Percentiles rank a stretch among this genome's conserved stretches.
Conservation (phyloP, 768 basidiomycete genomes). For the Lentinula lateritia region DNA sequence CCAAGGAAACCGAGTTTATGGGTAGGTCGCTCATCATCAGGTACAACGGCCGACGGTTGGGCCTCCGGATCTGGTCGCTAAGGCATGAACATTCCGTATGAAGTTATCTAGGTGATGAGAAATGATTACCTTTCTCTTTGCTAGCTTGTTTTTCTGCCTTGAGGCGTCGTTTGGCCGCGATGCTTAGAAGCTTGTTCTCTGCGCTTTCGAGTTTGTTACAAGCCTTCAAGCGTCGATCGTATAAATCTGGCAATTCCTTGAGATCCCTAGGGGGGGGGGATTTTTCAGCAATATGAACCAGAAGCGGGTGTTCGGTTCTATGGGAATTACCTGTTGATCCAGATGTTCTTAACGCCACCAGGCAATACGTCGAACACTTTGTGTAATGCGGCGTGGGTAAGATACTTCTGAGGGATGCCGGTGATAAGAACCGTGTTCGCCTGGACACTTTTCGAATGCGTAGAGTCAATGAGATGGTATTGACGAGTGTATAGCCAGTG, state of each 20-base stretch:
- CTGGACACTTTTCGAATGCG: constrained; percentile 73
- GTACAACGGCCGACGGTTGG: constrained; percentile 8
- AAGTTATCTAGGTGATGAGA: neutral
- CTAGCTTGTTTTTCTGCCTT: constrained; percentile 44
- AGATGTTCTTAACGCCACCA: constrained; percentile 85
- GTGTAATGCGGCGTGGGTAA: constrained; percentile 62
- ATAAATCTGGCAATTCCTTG: constrained; percentile 79
- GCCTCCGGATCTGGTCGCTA: neutral
- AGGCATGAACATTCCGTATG: neutral
- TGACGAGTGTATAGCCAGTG: constrained; percentile 81
- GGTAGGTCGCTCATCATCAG: constrained; percentile 61
- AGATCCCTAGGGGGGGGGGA: no score
- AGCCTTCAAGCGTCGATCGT: constrained; percentile 70
- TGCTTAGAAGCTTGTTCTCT: constrained; percentile 72
- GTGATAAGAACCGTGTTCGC: constrained; percentile 90
- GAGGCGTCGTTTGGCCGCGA: constrained; percentile 65
- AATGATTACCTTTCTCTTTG: constrained; percentile 15
- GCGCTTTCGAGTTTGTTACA: constrained; percentile 81
- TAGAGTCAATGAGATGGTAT: constrained; percentile 68
- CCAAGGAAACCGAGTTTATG: constrained; percentile 63
- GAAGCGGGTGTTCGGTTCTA: neutral
- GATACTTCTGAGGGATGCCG: constrained; percentile 76
- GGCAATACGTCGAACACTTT: constrained; percentile 79
- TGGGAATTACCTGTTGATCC: constrained; percentile 70
- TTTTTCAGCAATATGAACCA: neutral